Evolutionary conservation across 306 rosid genomes (phyloP), one percentile per base, ranked within the genome.

Genomic region (Phaseolus lunatus): DNA sequence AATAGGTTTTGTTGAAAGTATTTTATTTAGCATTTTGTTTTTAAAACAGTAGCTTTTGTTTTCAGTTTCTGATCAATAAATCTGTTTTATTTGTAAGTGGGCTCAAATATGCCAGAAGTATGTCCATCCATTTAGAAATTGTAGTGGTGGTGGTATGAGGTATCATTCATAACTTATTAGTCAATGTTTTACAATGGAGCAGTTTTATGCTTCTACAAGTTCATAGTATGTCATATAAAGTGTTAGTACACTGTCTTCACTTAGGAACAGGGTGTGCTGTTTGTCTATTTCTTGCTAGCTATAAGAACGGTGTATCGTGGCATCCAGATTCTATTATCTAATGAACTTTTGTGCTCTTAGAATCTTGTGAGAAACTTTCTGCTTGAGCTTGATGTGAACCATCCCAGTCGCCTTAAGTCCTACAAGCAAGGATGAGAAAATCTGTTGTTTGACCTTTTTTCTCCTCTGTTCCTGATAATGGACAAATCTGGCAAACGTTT

Each of bases 71-170:
- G 66, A 47, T 66, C 61, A 47, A 77, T 14, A 35, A 57, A 15
- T 37, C 26, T 57, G 66, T 57, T 72, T 26, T 61, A 72, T 77
- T 72, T 5, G 48, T 24, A 43, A 61, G 26, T 64, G 56, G 79
- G 27, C 33, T 74, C 24, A 47, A 23, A 19, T 56, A 63, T 72
- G 65, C 49, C 14, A 7, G 82, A 53, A 53, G 9, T 12, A 56
- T 56, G 33, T 29, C 14, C 29, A 9, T 72, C 23, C 4, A 4
- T 49, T 61, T n/a, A 19, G 31, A 62, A 70, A 59, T 15, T 70
- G 50, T 56, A 20, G 53, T 20, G 49, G 19, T 70, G 35, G 82
- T 48, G 72, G 37, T 12, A 12, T 43, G 1, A 43, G 9, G 10
- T 33, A 70, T 57, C 53, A 9, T 62, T 70, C 65, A 43, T 10